Percentiles rank a stretch among this genome's conserved stretches.
Evolutionary conservation across 1,284 basidiomycete genomes (phyloP).

Genomic region (Bjerkandera adusta): DNA sequence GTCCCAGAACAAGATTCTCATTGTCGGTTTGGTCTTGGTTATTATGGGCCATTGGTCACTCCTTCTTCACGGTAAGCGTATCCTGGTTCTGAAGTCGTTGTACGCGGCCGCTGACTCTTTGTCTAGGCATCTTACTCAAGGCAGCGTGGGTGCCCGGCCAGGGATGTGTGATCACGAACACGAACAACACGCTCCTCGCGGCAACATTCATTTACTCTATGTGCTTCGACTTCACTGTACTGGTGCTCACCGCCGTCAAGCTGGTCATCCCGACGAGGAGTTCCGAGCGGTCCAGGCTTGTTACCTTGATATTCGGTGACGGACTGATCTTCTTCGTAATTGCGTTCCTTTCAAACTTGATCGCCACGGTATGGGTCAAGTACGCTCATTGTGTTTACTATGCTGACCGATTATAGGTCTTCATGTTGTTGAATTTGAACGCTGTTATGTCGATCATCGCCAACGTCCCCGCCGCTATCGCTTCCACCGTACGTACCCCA

Average conservation of each 20-base stretch:
- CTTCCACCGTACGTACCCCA: conserved; percentile 50
- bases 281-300: conserved; percentile 48
- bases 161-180: conserved; percentile 53
- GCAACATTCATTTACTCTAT: conserved; percentile 35
- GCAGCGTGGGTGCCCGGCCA: conserved; percentile 48
- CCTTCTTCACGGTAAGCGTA: conserved; percentile 58
- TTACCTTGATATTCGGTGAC: conserved; percentile 65
- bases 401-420: conserved; percentile 39
- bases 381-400: neutral
- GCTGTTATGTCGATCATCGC: conserved; percentile 74
- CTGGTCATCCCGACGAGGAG: conserved; percentile 41
- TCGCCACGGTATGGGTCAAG: conserved; percentile 50
- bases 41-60: conserved; percentile 78
- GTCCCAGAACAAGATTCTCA: conserved; percentile 59
- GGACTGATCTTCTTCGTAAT: conserved; percentile 73
- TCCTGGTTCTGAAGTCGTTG: conserved; percentile 16
- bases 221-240: conserved; percentile 31
- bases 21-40: conserved; percentile 50
- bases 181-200: conserved; percentile 55
- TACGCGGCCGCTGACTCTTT: neutral
- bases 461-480: conserved; percentile 70
- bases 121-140: conserved; percentile 55
- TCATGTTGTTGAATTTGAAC: conserved; percentile 71
- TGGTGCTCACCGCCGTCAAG: conserved; percentile 40
- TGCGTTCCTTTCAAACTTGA: conserved; percentile 67